Conservation (phyloP, 495 filamentous ascomycete genomes). For the Penicillium verhagenii region DNA sequence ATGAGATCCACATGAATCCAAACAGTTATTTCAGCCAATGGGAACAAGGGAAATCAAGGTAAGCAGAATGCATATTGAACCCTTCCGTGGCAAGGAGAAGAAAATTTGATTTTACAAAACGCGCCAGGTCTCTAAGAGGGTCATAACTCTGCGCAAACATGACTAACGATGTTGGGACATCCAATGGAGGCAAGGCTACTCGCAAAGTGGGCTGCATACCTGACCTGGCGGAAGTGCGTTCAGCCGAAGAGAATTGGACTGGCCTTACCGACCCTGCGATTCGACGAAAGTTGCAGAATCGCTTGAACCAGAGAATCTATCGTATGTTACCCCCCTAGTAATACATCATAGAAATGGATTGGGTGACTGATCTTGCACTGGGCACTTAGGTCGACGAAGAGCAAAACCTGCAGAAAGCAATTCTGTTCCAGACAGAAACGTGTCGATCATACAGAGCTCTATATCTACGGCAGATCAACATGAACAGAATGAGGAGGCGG, state of each 20-base stretch:
- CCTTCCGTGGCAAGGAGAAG: too few relatives aligned
- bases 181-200: too few relatives aligned
- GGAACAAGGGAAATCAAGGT: too few relatives aligned
- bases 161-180: too few relatives aligned
- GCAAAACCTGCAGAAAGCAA: not conserved
- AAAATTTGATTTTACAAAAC: too few relatives aligned
- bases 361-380: not conserved
- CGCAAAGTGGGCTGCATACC: too few relatives aligned
- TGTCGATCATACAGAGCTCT: not conserved
- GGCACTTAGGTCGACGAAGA: not conserved
- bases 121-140: too few relatives aligned
- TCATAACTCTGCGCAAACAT: too few relatives aligned
- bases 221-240: not conserved
- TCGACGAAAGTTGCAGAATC: conserved; percentile 25
- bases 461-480: not conserved
- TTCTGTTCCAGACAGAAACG: not conserved
- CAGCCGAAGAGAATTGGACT: conserved; percentile 15
- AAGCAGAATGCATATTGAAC: too few relatives aligned
- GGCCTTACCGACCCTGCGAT: conserved; percentile 17
- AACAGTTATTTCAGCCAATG: too few relatives aligned
- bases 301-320: conserved; percentile 23
- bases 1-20: not conserved
- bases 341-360: too few relatives aligned
- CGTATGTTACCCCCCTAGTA: conserved; percentile 11
- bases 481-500: not conserved